Evolutionary conservation across 306 rosid genomes (phyloP).

Genomic region (Alnus glutinosa): DNA sequence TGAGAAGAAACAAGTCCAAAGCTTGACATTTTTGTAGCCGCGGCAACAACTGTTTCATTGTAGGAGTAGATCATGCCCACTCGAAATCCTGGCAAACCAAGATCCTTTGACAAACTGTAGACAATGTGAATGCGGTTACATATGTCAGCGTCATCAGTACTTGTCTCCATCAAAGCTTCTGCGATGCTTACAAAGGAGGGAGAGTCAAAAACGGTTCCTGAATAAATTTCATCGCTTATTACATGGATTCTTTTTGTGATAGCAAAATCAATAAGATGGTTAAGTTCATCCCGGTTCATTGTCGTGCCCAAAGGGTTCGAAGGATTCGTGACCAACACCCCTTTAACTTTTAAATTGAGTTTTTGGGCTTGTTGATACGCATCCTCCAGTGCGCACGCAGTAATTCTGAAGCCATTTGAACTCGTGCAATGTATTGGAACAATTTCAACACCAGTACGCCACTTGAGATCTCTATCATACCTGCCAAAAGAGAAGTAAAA

Average conservation of each 20-base stretch:
- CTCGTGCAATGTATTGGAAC: constrained; percentile 77
- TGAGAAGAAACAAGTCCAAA: constrained; percentile 79
- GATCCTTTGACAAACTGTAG: constrained; percentile 76
- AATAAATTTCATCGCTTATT: constrained; percentile 82
- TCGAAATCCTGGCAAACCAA: constrained; percentile 73
- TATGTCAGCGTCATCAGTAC: not conserved
- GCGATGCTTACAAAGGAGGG: constrained; percentile 53
- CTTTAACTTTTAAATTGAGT: constrained; percentile 60
- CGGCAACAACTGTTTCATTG: constrained; percentile 41
- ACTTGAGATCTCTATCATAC: constrained; percentile 82
- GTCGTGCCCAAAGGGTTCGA: constrained; percentile 88
- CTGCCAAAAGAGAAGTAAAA: constrained; percentile 35
- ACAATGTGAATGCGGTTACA: constrained; percentile 55
- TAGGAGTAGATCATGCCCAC: constrained; percentile 85
- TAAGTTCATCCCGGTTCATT: constrained; percentile 50
- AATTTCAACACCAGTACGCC: constrained; percentile 75
- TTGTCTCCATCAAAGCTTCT: constrained; percentile 37
- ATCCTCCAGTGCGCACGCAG: constrained; percentile 48
- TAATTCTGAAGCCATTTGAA: constrained; percentile 74
- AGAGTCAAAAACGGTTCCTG: constrained; percentile 62
- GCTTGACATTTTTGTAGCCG: constrained; percentile 95
- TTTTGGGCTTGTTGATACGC: constrained; percentile 56
- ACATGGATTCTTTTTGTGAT: constrained; percentile 47
- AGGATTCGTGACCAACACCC: constrained; percentile 74
- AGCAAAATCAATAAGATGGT: constrained; percentile 54